Base-by-base conservation (phyloP, 257 asterid genomes). In the Fraxinus cuspidata region DNA sequence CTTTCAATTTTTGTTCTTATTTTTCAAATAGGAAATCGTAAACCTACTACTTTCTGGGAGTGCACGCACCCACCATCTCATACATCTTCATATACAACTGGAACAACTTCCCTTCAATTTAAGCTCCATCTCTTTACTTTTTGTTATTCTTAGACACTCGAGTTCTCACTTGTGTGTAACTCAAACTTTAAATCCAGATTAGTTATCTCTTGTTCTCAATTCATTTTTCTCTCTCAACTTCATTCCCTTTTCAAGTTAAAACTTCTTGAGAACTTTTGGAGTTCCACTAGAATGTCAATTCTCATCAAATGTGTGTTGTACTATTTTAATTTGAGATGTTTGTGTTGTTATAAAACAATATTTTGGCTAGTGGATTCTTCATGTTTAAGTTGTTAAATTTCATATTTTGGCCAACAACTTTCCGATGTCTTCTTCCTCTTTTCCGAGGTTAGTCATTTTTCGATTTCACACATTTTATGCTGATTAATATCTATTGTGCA, bases 171-270 rank as follows among this genome's bases (percentile, higher is more conserved):
- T 38, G 18, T 77, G 27, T 67, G 81, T 81, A 79, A 86, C 85
- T 85, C 88, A 74, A 80, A 74, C 60, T 89, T 82, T 86, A 89
- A 91, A 89, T 90, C 96, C 96, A 82, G 84, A 87, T 83, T 76
- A 11, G 77, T 76, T 69, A 64, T 76, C 71, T 70, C 19, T 64
- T 47, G 18, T 38, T 67, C 65, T 49, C 53, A 21, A 25, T 51
- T 53, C 70, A 23, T 79, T 35, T 35, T 1, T 47, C 66, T 21
- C 31, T n/a, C 4, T 58, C 3, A 37, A 76, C 72, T 78, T 42
- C n/a, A 70, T 78, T 72, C 60, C 58, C 28, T 32, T 76, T 74
- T 21, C 71, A 35, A 31, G 34, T 31, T 31, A 28, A 75, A 38
- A 65, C 69, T 71, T 21, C 51, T 67, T 25, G 1, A 70, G n/a